A percentile compares a stretch with the other conserved stretches of the same genome.
Evolutionary conservation across 805 yeast genomes (phyloP).

Genomic region (Kluyveromyces aestuarii): DNA sequence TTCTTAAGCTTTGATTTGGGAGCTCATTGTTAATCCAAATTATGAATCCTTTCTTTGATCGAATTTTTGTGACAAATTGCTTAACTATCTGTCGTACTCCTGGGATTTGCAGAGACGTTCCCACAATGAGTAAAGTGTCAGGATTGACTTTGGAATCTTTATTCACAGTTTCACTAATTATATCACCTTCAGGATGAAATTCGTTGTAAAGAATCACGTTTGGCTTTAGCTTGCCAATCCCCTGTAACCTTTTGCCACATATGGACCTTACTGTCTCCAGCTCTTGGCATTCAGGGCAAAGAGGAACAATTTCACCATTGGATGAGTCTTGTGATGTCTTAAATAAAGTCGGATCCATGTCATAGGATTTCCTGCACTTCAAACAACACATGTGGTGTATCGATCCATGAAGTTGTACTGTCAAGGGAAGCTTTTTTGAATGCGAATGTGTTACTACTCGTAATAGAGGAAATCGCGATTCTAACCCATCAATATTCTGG

Average conservation of each 20-base stretch:
- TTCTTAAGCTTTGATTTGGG: conserved; percentile 42
- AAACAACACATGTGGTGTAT: conserved; percentile 65
- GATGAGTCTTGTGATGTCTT: conserved; percentile 27
- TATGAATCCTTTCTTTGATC: conserved; percentile 47
- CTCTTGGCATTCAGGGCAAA: conserved; percentile 60
- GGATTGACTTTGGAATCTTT: conserved; percentile 56
- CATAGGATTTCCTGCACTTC: conserved; percentile 55
- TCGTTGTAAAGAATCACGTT: conserved; percentile 66
- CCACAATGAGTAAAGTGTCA: conserved; percentile 73
- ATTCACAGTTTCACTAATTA: conserved; percentile 68
- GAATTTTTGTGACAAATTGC: conserved; percentile 51
- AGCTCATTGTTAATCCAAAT: conserved; percentile 54
- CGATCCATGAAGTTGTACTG: conserved; percentile 82
- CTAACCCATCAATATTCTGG: conserved; percentile 82
- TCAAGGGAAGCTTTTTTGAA: conserved; percentile 40
- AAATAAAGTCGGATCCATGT: conserved; percentile 46
- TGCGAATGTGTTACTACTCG: conserved; percentile 28
- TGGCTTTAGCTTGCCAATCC: conserved; percentile 53
- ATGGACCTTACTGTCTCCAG: conserved; percentile 44
- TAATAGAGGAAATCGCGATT: conserved; percentile 41
- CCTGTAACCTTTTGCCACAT: conserved; percentile 60
- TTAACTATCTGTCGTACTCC: conserved; percentile 55
- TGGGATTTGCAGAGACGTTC: conserved; percentile 78
- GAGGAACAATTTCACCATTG: conserved; percentile 30
- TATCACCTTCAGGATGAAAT: conserved; percentile 79